Conservation (phyloP, 306 rosid species). For the Cucurbita pepo region DNA sequence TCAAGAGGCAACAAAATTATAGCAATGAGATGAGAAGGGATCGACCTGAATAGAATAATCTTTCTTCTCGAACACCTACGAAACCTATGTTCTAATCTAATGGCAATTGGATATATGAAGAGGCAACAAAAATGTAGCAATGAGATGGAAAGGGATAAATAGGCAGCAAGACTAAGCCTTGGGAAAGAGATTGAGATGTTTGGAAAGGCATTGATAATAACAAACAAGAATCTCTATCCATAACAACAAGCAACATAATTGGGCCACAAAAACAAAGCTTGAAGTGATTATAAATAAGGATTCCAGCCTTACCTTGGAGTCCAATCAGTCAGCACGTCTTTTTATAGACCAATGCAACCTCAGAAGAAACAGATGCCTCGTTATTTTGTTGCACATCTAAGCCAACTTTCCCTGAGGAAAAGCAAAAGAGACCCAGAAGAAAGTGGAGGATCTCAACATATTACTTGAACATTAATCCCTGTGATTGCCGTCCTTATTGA, state of each 20-base stretch:
- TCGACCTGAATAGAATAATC: too few species aligned
- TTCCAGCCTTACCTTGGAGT: background rate
- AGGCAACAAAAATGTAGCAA: background rate
- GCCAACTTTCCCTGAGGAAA: background rate
- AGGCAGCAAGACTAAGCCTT: background rate
- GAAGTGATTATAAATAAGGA: background rate
- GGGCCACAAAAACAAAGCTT: background rate
- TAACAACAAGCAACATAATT: background rate
- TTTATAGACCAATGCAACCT: background rate
- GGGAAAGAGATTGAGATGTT: background rate
- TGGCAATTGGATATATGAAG: background rate
- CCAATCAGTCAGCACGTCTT: background rate
- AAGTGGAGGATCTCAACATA: too few species aligned
- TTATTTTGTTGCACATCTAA: background rate
- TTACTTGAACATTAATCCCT: too few species aligned
- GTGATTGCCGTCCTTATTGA: background rate
- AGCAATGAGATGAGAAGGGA: background rate
- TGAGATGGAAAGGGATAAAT: background rate
- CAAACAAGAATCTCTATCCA: background rate
- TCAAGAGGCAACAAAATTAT: background rate
- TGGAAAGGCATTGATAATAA: background rate
- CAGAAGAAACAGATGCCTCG: background rate
- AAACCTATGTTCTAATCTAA: background rate
- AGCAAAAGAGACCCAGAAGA: too few species aligned
- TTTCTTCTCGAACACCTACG: background rate